These are phyloP conservation scores for Corylus heterophylla DNA, from an alignment of 306 rosid genomes.

Conservation along the genomic window DNA sequence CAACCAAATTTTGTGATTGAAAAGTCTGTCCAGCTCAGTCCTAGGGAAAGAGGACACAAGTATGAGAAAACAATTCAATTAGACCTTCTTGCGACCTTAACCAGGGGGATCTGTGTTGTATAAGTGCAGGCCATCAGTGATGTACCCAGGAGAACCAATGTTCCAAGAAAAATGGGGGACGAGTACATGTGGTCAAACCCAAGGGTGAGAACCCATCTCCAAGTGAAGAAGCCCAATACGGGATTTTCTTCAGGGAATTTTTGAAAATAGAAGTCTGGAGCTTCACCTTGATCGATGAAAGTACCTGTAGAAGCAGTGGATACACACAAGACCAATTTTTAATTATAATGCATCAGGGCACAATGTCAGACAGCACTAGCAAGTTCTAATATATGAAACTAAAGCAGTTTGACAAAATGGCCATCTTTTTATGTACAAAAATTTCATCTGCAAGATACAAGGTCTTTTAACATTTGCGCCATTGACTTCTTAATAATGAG, in stretches of 20 bases:
- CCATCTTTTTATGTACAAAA: conserved; percentile 10
- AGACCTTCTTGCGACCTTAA: conserved; percentile 88
- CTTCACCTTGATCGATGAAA: conserved; percentile 84
- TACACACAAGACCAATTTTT: conserved; percentile 22
- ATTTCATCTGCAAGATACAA: background rate
- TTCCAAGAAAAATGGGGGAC: conserved; percentile 70
- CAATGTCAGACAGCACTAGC: conserved; percentile 11
- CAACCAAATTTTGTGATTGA: conserved; percentile 23
- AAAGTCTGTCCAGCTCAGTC: conserved; percentile 13
- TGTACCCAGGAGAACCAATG: conserved; percentile 72
- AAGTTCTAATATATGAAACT: background rate
- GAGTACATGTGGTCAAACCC: conserved; percentile 97
- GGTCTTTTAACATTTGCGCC: too few species aligned
- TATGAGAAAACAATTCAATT: background rate
- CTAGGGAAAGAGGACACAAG: background rate
- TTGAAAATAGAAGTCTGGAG: conserved; percentile 75
- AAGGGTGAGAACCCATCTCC: conserved; percentile 94
- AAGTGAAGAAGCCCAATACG: conserved; percentile 75
- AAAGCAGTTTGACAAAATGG: conserved; percentile 16
- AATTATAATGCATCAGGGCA: conserved; percentile 16
- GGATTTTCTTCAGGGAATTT: conserved; percentile 84
- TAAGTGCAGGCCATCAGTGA: conserved; percentile 96
- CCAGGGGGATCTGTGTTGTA: conserved; percentile 91
- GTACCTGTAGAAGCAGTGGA: conserved; percentile 59
- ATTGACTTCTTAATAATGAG: background rate